Evolutionary conservation across 2,329 filamentous ascomycete genomes (phyloP).

Genomic region (Penicillium sp.): DNA sequence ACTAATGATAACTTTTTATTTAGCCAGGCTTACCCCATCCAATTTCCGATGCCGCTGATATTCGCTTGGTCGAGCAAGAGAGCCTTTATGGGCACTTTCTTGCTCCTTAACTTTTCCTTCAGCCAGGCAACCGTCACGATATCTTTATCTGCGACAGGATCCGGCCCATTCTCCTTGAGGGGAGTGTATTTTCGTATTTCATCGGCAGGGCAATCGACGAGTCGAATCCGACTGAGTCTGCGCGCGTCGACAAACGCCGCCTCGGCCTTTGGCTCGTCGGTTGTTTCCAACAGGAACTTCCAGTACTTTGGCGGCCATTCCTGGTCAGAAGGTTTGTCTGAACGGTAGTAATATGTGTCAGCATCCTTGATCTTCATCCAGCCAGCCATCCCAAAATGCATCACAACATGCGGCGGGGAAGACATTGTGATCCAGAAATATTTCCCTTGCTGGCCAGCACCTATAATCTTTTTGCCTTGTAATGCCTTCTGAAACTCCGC

Average conservation of each 20-base stretch:
- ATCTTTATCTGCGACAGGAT: conserved; percentile 83
- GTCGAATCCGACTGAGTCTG: conserved; percentile 75
- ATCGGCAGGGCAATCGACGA: conserved; percentile 78
- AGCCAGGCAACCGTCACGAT: conserved; percentile 78
- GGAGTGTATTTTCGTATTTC: conserved; percentile 78
- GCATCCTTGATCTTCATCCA: conserved; percentile 89
- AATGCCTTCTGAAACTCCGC: conserved; percentile 74
- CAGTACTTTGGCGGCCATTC: conserved; percentile 88
- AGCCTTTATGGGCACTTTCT: conserved; percentile 86
- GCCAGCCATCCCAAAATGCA: conserved; percentile 80
- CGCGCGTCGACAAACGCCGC: conserved; percentile 83
- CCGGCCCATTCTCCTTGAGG: conserved; percentile 88
- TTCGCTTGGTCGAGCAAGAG: conserved; percentile 84
- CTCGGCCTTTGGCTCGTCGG: conserved; percentile 63
- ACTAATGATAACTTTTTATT: no score
- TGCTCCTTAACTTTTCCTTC: conserved; percentile 68
- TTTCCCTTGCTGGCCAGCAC: conserved; percentile 86
- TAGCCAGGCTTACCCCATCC: conserved; percentile 76
- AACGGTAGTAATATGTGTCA: conserved; percentile 79
- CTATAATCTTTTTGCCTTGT: conserved; percentile 71
- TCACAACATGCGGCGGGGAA: conserved; percentile 79
- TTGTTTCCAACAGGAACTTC: conserved; percentile 80
- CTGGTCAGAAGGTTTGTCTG: conserved; percentile 59
- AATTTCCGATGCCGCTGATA: conserved; percentile 93
- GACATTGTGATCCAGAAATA: conserved; percentile 92